These are phyloP conservation scores for Drechslerella coelobrocha DNA, from an alignment of 2,329 filamentous ascomycete genomes.

Conservation along the genomic window DNA sequence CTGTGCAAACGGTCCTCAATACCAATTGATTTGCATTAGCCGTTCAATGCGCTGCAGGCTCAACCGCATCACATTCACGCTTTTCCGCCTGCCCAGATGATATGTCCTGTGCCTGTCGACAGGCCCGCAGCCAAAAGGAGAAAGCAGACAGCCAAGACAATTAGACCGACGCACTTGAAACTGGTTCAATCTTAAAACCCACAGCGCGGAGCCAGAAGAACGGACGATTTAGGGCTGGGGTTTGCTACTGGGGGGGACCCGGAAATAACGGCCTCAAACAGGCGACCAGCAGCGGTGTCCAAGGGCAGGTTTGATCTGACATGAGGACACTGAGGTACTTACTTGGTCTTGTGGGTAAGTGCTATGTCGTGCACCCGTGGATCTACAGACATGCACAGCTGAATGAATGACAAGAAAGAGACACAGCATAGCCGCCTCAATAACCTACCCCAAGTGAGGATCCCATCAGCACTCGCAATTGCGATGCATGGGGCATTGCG, in stretches of 20 bases:
- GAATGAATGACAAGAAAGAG: no score
- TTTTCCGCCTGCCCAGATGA: neutral
- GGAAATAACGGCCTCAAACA: neutral
- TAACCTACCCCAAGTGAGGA: neutral
- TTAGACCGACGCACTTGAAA: neutral
- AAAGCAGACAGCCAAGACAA: neutral
- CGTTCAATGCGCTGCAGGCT: no score
- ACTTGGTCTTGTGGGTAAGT: no score
- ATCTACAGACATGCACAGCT: no score
- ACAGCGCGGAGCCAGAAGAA: neutral
- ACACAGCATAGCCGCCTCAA: no score
- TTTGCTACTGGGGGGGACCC: neutral
- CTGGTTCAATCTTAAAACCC: neutral
- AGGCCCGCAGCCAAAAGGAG: neutral
- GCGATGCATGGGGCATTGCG: neutral
- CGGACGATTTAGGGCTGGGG: neutral
- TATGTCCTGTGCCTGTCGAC: neutral
- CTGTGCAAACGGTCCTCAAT: no score
- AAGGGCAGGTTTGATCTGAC: no score
- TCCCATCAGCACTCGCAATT: neutral
- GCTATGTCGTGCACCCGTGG: no score
- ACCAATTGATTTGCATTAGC: no score
- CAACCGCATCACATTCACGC: no score
- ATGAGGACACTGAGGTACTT: no score
- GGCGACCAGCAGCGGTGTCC: no score